Base-by-base conservation (phyloP, 805 yeast genomes). In the Cyberlindnera galapagoensis region DNA sequence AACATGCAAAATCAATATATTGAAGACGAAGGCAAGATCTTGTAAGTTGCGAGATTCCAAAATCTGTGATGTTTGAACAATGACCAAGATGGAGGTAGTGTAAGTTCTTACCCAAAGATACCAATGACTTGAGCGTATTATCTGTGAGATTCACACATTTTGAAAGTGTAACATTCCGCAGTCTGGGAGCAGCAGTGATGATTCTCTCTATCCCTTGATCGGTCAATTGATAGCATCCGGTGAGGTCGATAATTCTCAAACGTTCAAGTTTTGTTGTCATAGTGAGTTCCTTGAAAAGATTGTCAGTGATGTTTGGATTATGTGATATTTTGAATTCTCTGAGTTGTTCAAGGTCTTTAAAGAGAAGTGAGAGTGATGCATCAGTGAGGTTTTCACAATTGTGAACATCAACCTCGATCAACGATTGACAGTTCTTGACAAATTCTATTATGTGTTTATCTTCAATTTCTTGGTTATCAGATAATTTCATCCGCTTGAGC, bases 1-100 rank as follows among this genome's bases (percentile, higher is more conserved):
- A 90, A 57, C 97, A 88, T 11, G 97, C 97, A 38, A 92, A 72
- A 59, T 90, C 98, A 42, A 90, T 85, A 56, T 88, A 90, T 49
- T 85, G 94, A 36, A 90, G 75, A 37, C 95, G 67, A 36, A 81
- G 82, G 51, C 97, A 92, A 28, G 71, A 69, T 42, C 80, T 70
- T 9, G 85, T 83, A 39, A 90, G 64, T 9, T 72, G 67, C 18
- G 74, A 70, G 12, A 92, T 92, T 14, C 97, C 97, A 40, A 67
- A 71, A 60, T 90, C 97, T 2, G 97, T 90, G 36, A 90, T 82
- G 50, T 81, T 75, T 28, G 77, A 71, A 62, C 98, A 92, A 61
- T 90, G 97, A 12, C 97, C 97, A 39, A 90, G 69, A 60, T 92
- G 97, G 31, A 92, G 69, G 47, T 87, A 86, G 51, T 87, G 96